Evolutionary conservation across 257 asterid species (phyloP), one percentile per base, ranked within the genome.

Genomic region (Nicotiana tomentosiformis): DNA sequence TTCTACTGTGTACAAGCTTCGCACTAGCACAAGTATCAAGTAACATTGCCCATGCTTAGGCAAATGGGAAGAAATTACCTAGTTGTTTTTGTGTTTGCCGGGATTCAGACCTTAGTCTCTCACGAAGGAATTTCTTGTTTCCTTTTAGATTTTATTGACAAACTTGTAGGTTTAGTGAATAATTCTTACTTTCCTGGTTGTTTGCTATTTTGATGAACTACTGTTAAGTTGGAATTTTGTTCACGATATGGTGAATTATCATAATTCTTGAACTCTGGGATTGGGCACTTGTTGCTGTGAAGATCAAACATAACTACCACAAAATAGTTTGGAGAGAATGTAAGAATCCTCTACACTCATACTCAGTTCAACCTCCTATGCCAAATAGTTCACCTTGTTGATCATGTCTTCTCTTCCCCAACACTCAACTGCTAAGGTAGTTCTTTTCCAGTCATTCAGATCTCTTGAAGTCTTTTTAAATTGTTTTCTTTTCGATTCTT

Each of bases 251-350:
- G 60, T 6, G 60, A 72, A 72, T 72, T 14, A 72, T 46, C 78
- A 3, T 20, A 46, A 23, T 20, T 72, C 37, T 46, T 72, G 60
- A 72, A 72, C 7, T 46, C 26, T 23, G 78, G 39, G 60, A 46
- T 72, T 72, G 78, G 26, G 37, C 78, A 72, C 61, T 72, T 7
- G 39, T 46, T 72, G 61, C 79, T 72, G 79, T 20, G 39, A 72
- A 72, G 79, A 23, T 23, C 79, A 1, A 0, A n/a, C 20, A 7
- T 20, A 23, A 72, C 79, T 72, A 72, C 61, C 39, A 46, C 29
- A 46, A 0, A 72, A 72, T 46, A 72, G 33, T 53, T 46, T 72
- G 61, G 39, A 72, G 60, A 72, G 60, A 12, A 43, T 70, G 78
- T 46, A 46, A 69, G 37, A 30, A 72, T 46, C 11, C 35, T 72